phyloP scores from a whole-genome alignment of 192 early-diverging fungal genomes.

The Gaertneriomyces sp. region DNA sequence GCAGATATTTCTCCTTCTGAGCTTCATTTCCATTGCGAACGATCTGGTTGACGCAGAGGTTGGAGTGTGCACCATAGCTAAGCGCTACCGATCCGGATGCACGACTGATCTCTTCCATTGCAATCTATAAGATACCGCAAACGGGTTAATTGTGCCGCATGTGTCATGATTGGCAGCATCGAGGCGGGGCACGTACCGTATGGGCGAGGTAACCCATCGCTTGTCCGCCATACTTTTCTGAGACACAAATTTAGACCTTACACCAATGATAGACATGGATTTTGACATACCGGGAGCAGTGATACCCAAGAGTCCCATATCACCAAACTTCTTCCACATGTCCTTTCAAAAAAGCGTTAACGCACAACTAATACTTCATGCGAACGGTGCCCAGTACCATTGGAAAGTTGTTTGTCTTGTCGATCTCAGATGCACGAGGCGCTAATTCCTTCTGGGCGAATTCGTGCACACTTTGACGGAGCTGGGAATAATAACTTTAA shows the following conservation, averaged over 20 bases:
- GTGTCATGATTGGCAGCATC: too few relatives aligned
- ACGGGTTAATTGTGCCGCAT: too few relatives aligned
- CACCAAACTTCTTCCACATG: constrained; percentile 96
- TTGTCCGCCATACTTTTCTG: constrained; percentile 81
- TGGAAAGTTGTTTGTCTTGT: constrained; percentile 82
- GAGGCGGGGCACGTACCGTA: constrained; percentile 25
- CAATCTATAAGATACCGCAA: constrained; percentile 31
- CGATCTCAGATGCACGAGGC: constrained; percentile 74
- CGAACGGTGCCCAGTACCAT: constrained; percentile 44
- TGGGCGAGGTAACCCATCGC: constrained; percentile 88
- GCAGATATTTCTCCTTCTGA: constrained; percentile 89
- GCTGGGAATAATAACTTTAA: background rate
- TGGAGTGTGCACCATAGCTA: constrained; percentile 95
- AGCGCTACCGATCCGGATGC: constrained; percentile 87
- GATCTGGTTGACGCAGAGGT: constrained; percentile 96
- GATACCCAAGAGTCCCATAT: constrained; percentile 91
- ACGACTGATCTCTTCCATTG: constrained; percentile 91
- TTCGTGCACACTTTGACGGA: constrained; percentile 54
- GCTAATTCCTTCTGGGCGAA: constrained; percentile 83
- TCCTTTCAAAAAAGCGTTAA: constrained; percentile 43
- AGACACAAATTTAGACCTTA: background rate
- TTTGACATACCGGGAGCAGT: constrained; percentile 62
- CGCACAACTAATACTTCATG: background rate
- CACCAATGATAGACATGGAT: background rate
- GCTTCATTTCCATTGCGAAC: constrained; percentile 80